Conservation (phyloP, 2,329 filamentous ascomycete species). For the Trichoderma sp. region DNA sequence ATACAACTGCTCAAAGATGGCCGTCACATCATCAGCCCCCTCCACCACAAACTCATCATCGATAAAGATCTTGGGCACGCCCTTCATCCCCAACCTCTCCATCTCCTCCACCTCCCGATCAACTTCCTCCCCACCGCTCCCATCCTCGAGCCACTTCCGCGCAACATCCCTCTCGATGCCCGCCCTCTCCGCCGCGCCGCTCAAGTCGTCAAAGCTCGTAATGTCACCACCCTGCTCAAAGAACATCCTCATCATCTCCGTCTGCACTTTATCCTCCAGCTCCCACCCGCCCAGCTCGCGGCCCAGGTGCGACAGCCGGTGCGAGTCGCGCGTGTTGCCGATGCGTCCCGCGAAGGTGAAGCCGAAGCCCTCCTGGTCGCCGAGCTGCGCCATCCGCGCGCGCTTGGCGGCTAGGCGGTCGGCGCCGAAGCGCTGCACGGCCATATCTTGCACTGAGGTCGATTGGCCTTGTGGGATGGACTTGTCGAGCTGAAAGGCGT, state of each 20-base stretch:
- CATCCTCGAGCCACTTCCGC: slow-evolving; percentile 54
- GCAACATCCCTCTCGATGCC: slow-evolving; percentile 57
- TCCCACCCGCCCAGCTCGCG: slow-evolving; percentile 43
- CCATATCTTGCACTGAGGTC: slow-evolving; percentile 52
- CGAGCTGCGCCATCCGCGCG: slow-evolving; percentile 57
- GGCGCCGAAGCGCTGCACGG: slow-evolving; percentile 65
- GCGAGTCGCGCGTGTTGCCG: slow-evolving; percentile 78
- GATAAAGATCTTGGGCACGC: slow-evolving; percentile 76
- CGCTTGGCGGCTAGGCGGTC: slow-evolving; percentile 60
- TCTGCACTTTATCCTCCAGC: slow-evolving; percentile 60
- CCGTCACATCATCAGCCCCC: slow-evolving; percentile 69
- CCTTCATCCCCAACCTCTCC: slow-evolving; percentile 54
- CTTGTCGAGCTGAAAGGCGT: slow-evolving; percentile 72
- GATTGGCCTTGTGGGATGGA: slow-evolving; percentile 38
- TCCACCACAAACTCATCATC: slow-evolving; percentile 67
- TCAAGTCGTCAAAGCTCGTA: slow-evolving; percentile 55
- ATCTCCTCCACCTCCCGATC: slow-evolving; percentile 57
- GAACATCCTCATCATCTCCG: slow-evolving; percentile 65
- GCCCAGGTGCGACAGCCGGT: slow-evolving; percentile 73
- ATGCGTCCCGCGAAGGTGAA: slow-evolving; percentile 72
- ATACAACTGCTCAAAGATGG: slow-evolving; percentile 67
- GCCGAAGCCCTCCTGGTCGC: slow-evolving; percentile 66
- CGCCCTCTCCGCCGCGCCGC: slow-evolving; percentile 53
- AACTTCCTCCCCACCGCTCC: slow-evolving; percentile 57
- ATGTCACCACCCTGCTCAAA: slow-evolving; percentile 67